Evolutionary conservation across 2,329 filamentous ascomycete genomes (phyloP).

Genomic region (Westerdykella sp.): DNA sequence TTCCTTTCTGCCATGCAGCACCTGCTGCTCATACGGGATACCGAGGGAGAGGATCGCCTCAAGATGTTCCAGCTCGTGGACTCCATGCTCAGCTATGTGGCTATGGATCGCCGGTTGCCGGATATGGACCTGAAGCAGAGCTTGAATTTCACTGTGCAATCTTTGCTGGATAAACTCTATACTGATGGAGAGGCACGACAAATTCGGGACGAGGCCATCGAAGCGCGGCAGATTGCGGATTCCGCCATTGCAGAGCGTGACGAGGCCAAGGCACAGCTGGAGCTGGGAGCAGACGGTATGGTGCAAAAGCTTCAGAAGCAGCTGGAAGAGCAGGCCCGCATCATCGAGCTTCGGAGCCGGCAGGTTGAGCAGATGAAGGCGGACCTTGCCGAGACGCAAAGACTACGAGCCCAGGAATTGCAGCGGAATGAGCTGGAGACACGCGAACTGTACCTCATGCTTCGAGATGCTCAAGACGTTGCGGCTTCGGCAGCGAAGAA

Average conservation of each 20-base stretch:
- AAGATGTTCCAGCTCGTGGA: conserved; percentile 97
- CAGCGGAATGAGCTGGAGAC: conserved; percentile 96
- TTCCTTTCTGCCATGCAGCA: conserved; percentile 95
- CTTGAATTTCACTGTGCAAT: conserved; percentile 95
- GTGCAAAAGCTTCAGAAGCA: conserved; percentile 90
- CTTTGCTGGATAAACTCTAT: conserved; percentile 87
- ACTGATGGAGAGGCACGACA: conserved; percentile 93
- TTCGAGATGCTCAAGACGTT: conserved; percentile 93
- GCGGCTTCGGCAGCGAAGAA: conserved; percentile 75
- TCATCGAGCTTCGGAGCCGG: conserved; percentile 81
- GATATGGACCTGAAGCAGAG: conserved; percentile 98
- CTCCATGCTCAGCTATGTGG: conserved; percentile 97
- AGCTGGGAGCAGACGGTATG: conserved; percentile 85
- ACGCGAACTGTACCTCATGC: conserved; percentile 94
- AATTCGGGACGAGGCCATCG: conserved; percentile 83
- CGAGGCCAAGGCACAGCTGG: conserved; percentile 83
- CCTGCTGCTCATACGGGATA: conserved; percentile 84
- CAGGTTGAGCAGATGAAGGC: conserved; percentile 85
- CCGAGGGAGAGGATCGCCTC: conserved; percentile 83
- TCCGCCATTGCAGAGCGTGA: conserved; percentile 94
- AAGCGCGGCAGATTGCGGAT: conserved; percentile 87
- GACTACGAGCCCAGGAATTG: conserved; percentile 79
- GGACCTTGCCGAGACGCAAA: conserved; percentile 80
- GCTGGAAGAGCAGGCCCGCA: conserved; percentile 82
- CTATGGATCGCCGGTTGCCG: conserved; percentile 91